Evolutionary conservation across 257 asterid genomes (phyloP).

Genomic region (Phtheirospermum japonicum): DNA sequence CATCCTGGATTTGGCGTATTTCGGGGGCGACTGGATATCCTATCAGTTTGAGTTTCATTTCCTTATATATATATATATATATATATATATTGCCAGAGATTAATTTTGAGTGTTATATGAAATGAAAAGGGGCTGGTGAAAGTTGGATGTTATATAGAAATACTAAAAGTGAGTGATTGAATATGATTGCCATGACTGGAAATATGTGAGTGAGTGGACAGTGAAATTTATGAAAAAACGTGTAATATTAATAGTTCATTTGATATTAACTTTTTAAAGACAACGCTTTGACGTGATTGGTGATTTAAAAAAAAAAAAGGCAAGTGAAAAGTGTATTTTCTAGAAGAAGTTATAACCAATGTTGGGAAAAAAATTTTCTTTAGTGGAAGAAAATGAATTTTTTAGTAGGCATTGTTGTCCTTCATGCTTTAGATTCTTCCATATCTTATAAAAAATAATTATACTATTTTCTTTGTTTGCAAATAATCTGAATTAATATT

Average conservation of each 20-base stretch:
- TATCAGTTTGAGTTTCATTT: too few relatives aligned
- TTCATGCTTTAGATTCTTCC: conserved; percentile 17
- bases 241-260: too few relatives aligned
- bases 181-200: background rate
- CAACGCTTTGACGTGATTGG: too few relatives aligned
- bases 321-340: too few relatives aligned
- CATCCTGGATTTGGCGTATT: too few relatives aligned
- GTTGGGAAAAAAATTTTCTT: background rate
- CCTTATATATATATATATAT: too few relatives aligned
- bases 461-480: conserved; percentile 12
- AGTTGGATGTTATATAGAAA: background rate
- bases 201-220: too few relatives aligned
- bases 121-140: background rate
- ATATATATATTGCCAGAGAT: too few relatives aligned
- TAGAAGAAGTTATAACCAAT: background rate
- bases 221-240: too few relatives aligned
- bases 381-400: background rate
- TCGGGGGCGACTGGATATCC: too few relatives aligned
- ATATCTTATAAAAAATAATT: background rate
- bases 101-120: background rate
- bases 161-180: background rate
- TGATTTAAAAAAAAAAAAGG: too few relatives aligned
- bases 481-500: conserved; percentile 9
- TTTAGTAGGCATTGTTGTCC: background rate
- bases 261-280: too few relatives aligned